Conservation (phyloP, 1,284 basidiomycete genomes). For the Phlebopus sp. region DNA sequence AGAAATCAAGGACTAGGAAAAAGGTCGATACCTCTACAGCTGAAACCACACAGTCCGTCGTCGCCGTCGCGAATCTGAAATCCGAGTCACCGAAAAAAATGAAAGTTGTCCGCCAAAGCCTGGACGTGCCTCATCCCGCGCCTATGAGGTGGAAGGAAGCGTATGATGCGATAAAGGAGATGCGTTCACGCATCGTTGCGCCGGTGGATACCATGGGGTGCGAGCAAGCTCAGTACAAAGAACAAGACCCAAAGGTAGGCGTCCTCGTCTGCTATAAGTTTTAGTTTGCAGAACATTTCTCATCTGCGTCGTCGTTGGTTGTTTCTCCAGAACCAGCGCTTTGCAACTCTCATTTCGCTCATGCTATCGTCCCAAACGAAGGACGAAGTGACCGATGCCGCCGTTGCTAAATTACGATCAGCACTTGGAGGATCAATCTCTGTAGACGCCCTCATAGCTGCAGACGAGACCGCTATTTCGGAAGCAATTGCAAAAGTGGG, state of each 20-base stretch:
- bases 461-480: slow-evolving; percentile 62
- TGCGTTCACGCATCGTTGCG: slow-evolving; percentile 71
- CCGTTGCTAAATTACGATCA: slow-evolving; percentile 72
- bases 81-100: slow-evolving; percentile 18
- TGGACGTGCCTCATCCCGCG: slow-evolving; percentile 70
- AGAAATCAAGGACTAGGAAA: slow-evolving; percentile 3
- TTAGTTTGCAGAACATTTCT: not conserved
- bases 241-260: slow-evolving; percentile 64
- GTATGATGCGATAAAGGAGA: slow-evolving; percentile 74
- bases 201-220: slow-evolving; percentile 95
- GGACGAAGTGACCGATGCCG: slow-evolving; percentile 85
- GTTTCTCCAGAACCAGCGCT: slow-evolving; percentile 62
- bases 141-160: slow-evolving; percentile 73
- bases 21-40: not conserved
- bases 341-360: slow-evolving; percentile 85
- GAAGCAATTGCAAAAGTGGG: slow-evolving; percentile 86
- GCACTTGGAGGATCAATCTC: slow-evolving; percentile 78
- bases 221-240: slow-evolving; percentile 60
- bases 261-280: slow-evolving; percentile 14
- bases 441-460: slow-evolving; percentile 67
- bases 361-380: slow-evolving; percentile 98
- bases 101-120: slow-evolving; percentile 49
- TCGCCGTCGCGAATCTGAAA: too few species aligned
- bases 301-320: not conserved
- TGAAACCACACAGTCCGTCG: not conserved